Evolutionary conservation across 306 rosid genomes (phyloP), one percentile per base, ranked within the genome.

Genomic region (Acacia melanoxylon): DNA sequence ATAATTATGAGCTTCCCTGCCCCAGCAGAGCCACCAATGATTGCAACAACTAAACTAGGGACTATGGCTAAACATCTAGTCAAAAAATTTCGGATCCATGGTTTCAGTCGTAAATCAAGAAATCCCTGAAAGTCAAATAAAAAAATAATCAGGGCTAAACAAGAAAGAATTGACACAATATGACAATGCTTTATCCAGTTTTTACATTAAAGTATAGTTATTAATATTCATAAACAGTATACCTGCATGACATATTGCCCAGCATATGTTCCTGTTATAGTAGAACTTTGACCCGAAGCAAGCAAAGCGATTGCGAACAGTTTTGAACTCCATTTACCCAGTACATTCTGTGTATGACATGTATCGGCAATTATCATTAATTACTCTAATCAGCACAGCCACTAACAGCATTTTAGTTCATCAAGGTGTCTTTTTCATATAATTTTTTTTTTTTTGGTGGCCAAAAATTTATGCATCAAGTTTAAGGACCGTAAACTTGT

Each of bases 211-310:
- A 25, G 46, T 20, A 65, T 37, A 37, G 41, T 37, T 44, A 11
- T 54, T n/a, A 12, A 29, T 73, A 73, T 15, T 61, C 79, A 66
- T 48, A 56, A 86, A 77, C 13, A 31, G 11, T 42, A 37, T 89
- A 92, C 99, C 98, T 95, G 99, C 99, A 95, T 95, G 82, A 95
- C 97, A 81, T 93, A 95, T 83, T 95, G 99, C 62, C 99, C 99
- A 10, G 99, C 99, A 83, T 95, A 95, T 48, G 99, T 95, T 80
- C 99, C 99, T 72, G 99, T 95, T 83, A 95, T 95, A 2, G 99
- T 95, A 82, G 99, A 95, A 82, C 99, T 93, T 89, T 95, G 99
- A 82, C 99, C 99, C 4, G 99, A 95, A 44, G 99, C 99, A 59
- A 95, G 91, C 86, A 95, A 87, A 79, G 99, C 99, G 74, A 95